Evolutionary conservation across 108 stramenopile genomes (phyloP).

Genomic region (Cylindrotheca closterium): DNA sequence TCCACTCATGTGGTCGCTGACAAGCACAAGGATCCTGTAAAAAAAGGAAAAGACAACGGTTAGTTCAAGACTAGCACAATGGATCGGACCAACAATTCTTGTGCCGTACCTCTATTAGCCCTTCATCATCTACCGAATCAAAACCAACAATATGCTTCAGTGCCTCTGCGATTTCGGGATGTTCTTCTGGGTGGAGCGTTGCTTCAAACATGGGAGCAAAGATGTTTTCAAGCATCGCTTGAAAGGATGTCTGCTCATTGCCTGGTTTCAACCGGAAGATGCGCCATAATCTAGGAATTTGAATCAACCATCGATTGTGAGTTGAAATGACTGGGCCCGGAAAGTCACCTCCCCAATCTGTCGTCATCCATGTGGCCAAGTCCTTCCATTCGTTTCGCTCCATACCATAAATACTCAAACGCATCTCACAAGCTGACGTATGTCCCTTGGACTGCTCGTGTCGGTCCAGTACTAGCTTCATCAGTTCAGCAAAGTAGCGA

Average conservation of each 20-base stretch:
- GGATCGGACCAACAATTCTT: not conserved
- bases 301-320: constrained; percentile 99
- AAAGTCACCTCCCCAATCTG: constrained; percentile 71
- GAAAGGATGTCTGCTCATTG: constrained; percentile 52
- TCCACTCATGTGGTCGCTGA: constrained; percentile 84
- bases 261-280: constrained; percentile 85
- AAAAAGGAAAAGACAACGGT: not conserved
- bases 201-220: constrained; percentile 97
- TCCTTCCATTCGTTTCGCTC: constrained; percentile 91
- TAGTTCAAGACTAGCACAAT: too few species aligned
- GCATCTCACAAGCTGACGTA: constrained; percentile 91
- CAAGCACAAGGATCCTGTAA: constrained; percentile 57
- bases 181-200: constrained; percentile 87
- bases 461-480: constrained; percentile 86
- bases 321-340: constrained; percentile 84
- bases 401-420: constrained; percentile 97
- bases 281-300: constrained; percentile 94
- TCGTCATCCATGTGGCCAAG: constrained; percentile 81
- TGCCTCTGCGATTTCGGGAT: constrained; percentile 93
- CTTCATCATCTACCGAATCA: constrained; percentile 99
- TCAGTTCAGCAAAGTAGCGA: constrained; percentile 92
- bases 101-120: constrained; percentile 58
- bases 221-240: constrained; percentile 95
- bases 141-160: constrained; percentile 96
- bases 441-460: constrained; percentile 91